phyloP scores from a whole-genome alignment of 768 basidiomycete genomes.

The Trametes meyenii region DNA sequence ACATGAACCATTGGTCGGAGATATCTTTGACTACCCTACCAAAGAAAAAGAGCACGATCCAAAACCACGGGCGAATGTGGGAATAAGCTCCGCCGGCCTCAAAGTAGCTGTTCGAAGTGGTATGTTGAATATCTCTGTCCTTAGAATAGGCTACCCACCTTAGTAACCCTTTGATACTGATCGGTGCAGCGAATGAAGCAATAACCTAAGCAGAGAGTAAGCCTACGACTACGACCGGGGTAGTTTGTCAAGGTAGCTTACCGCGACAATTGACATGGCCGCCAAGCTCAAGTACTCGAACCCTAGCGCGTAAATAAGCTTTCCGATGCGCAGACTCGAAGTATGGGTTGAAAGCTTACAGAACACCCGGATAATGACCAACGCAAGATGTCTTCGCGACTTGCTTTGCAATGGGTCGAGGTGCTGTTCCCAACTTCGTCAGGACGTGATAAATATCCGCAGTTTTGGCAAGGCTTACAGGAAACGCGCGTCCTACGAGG shows the following conservation, averaged over 20 bases:
- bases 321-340: not conserved
- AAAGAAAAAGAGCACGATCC: slow-evolving; percentile 42
- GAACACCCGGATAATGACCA: slow-evolving; percentile 36
- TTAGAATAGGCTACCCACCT: slow-evolving; percentile 29
- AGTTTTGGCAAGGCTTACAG: not conserved
- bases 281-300: slow-evolving; percentile 24
- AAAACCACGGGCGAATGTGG: slow-evolving; percentile 50
- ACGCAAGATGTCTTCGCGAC: slow-evolving; percentile 38
- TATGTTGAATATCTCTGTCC: not conserved
- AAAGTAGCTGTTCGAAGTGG: slow-evolving; percentile 33
- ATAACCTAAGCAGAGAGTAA: slow-evolving; percentile 20
- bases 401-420: slow-evolving; percentile 42
- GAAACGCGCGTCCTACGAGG: slow-evolving; percentile 18
- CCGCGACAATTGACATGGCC: slow-evolving; percentile 23
- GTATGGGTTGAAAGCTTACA: slow-evolving; percentile 6
- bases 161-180: slow-evolving; percentile 43
- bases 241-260: slow-evolving; percentile 3
- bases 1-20: slow-evolving; percentile 45
- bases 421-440: slow-evolving; percentile 23
- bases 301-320: slow-evolving; percentile 7
- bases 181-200: slow-evolving; percentile 26
- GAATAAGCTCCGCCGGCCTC: slow-evolving; percentile 41
- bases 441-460: not conserved
- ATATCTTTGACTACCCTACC: slow-evolving; percentile 40
- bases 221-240: too few species aligned